Evolutionary conservation across 768 basidiomycete species (phyloP), one percentile per base, ranked within the genome.

Genomic region (Lactarius akahatsu): DNA sequence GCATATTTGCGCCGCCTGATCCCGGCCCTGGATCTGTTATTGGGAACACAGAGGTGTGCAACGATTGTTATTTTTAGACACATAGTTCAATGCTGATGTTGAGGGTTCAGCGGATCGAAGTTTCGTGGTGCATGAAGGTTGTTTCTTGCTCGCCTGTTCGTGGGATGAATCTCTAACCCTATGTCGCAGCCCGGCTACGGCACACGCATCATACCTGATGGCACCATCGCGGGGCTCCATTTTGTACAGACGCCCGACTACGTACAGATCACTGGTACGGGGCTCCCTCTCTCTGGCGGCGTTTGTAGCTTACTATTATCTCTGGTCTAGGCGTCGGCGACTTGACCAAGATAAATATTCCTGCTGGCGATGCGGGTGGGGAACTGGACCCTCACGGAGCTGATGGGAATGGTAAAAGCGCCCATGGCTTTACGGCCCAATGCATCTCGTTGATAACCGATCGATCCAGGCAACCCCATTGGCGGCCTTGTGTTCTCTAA

Each of bases 381-480:
- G 83, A 91, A 78, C 78, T 90, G 20, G 89, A 90, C 73, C 88
- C 88, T 4, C 88, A 90, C 72, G 89, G 88, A 52, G 81, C 82
- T 54, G 83, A 84, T 67, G 83, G 83, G 20, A 81, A 83, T 69
- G 84, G 82, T 80, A 72, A 62, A 55, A 2, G 13, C 4, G 30
- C 28, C 56, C 23, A 43, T 18, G 13, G 2, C 6, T 26, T 52
- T 26, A 18, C 20, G 15, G 18, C 30, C 26, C 47, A 18, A 18
- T 45, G 15, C 6, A 26, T 7, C 32, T 50, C 32, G 32, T 50
- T 62, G 36, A 66, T 30, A 30, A 23, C 18, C 10, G 32, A 57
- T 32, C 28, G 34, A 8, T 32, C n/a, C 58, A 76, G 86, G 83
- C 20, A 86, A 85, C 71, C 86, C 83, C 11, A 82, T 84, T 43